Evolutionary conservation across 106 monocot genomes (phyloP), one percentile per base, ranked within the genome.

Genomic region (Chionographis japonica): DNA sequence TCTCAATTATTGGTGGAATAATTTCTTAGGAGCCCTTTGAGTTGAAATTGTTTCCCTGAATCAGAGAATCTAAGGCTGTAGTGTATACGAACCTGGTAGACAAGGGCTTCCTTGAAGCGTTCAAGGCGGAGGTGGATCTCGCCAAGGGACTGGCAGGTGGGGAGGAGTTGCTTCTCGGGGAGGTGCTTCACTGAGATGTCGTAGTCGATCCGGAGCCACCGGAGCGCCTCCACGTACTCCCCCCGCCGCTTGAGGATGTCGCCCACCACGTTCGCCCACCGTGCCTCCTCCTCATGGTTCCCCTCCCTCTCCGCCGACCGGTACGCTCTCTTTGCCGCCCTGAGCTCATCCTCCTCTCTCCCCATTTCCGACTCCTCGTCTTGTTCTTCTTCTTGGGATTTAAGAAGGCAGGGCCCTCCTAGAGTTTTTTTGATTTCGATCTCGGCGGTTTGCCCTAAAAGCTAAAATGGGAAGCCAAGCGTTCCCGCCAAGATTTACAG

Each of bases 61-160:
- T 27, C 27, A 27, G 27, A 27, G 27, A 27, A 27, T 27, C 0
- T 27, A 27, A 27, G 27, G 27, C 27, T 27, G 27, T 27, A 27
- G 27, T 27, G 27, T 27, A 0, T 43, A 46, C 63, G 52, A 41
- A 94, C 95, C 85, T 91, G 95, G 58, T 84, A 91, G 17, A 68
- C 6, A 35, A 91, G 84, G 15, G 91, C 95, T 51, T 95, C 81
- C 18, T 77, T 66, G 75, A 82, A 82, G 17, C 64, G 81, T 8
- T 80, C 79, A 59, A 95, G 88, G 18, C 91, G 80, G 68, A 95
- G 74, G 77, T 86, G 78, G 66, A 95, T 61, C 71, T 95, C 95
- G 12, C 95, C 95, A 5, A 95, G 75, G 7, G 91, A 95, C 59
- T 95, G 91, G 73, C 95, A 95, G 11, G 95, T 89, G n/a, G 95